Percentiles rank a stretch among this genome's conserved stretches.
phyloP scores from a whole-genome alignment of 2,329 filamentous ascomycete species.

The Talaromyces verruculosus region DNA sequence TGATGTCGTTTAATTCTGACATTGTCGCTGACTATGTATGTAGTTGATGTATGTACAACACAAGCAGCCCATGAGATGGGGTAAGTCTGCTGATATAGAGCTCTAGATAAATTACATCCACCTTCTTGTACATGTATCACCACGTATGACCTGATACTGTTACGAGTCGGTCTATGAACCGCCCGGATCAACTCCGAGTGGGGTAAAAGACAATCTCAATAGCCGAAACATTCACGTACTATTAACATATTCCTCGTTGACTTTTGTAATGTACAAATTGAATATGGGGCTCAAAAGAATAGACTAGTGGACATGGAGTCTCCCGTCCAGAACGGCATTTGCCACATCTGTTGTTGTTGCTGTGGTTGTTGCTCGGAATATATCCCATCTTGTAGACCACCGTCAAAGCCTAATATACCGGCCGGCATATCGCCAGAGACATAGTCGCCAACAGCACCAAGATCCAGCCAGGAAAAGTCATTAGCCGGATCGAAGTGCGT shows the following conservation, averaged over 20 bases:
- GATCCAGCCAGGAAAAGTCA: constrained; percentile 62
- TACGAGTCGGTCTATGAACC: constrained; percentile 1
- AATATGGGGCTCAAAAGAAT: constrained; percentile 29
- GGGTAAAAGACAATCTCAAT: not conserved
- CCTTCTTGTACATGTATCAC: not conserved
- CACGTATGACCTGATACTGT: not conserved
- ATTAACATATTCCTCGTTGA: not conserved
- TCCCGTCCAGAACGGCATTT: constrained; percentile 41
- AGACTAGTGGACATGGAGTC: constrained; percentile 40
- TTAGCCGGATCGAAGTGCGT: constrained; percentile 51
- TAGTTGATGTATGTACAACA: not conserved
- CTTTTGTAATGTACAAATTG: not conserved
- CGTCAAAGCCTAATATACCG: constrained; percentile 38
- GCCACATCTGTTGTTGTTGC: constrained; percentile 40
- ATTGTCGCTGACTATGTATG: not conserved
- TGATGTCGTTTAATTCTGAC: constrained; percentile 45
- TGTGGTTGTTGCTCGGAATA: constrained; percentile 36
- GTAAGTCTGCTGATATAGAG: not conserved
- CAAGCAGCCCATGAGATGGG: not conserved
- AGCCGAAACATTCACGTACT: not conserved
- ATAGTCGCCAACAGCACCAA: constrained; percentile 61
- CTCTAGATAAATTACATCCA: not conserved
- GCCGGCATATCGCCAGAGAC: constrained; percentile 47
- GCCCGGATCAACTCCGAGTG: constrained; percentile 14
- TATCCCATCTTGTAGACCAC: constrained; percentile 35